Conservation (phyloP, 2,329 filamentous ascomycete species). For the Hymenoscyphus occultus region DNA sequence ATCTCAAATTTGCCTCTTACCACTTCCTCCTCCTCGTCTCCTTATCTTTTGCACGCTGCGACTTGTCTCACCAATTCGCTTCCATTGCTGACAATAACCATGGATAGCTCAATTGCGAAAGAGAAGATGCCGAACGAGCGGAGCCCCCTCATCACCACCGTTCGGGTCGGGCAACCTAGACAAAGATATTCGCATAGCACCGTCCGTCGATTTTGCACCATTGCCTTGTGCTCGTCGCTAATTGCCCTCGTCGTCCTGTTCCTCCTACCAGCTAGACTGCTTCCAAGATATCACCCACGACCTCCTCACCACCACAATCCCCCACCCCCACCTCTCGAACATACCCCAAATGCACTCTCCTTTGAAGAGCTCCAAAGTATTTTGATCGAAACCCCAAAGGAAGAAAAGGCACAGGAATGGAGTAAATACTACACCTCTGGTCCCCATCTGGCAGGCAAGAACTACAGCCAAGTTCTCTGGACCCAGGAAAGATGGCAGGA, state of each 20-base stretch:
- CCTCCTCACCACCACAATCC: constrained; percentile 36
- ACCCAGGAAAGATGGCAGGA: constrained; percentile 71
- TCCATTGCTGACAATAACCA: constrained; percentile 13
- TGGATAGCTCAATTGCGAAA: constrained; percentile 19
- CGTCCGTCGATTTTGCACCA: constrained; percentile 63
- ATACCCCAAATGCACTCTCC: constrained; percentile 32
- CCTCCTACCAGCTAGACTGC: constrained; percentile 46
- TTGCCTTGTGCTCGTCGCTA: constrained; percentile 55
- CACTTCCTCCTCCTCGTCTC: background rate
- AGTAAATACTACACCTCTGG: constrained; percentile 75
- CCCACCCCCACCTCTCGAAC: constrained; percentile 15
- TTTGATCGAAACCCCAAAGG: constrained; percentile 56
- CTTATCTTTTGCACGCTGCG: background rate
- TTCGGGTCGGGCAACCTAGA: constrained; percentile 52
- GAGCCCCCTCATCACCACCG: constrained; percentile 65
- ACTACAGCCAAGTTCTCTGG: constrained; percentile 69
- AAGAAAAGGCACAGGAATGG: constrained; percentile 63
- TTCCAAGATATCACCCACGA: constrained; percentile 36
- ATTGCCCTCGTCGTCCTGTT: constrained; percentile 42
- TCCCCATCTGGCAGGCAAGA: constrained; percentile 73
- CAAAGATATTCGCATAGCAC: constrained; percentile 58
- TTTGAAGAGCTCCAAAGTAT: constrained; percentile 55
- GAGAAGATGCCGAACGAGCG: constrained; percentile 43
- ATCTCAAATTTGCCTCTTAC: background rate
- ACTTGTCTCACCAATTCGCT: background rate